Conservation (phyloP, 768 basidiomycete genomes). For the Suillus weaverae region DNA sequence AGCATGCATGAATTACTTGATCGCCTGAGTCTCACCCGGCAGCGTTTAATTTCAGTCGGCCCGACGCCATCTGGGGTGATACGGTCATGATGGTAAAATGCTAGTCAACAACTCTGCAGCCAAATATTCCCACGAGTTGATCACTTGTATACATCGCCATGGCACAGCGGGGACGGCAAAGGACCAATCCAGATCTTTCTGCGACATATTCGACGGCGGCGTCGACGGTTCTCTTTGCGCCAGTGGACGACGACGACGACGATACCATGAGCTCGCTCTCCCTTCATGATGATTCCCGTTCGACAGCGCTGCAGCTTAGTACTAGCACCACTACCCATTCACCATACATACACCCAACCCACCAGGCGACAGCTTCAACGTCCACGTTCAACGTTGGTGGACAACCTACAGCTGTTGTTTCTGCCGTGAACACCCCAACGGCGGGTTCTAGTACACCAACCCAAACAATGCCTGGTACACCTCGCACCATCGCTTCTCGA, state of each 20-base stretch:
- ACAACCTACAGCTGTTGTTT: conserved; percentile 13
- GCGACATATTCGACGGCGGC: neutral
- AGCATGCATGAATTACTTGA: neutral
- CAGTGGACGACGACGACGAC: conserved; percentile 22
- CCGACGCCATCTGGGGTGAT: too few relatives aligned
- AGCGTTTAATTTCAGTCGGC: neutral
- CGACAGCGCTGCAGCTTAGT: conserved; percentile 4
- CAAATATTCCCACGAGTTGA: neutral
- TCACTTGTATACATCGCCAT: conserved; percentile 1
- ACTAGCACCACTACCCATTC: conserved; percentile 28
- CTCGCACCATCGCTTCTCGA: conserved; percentile 25
- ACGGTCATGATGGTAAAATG: neutral
- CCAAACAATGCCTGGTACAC: conserved; percentile 24
- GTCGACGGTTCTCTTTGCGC: conserved; percentile 11
- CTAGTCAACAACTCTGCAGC: too few relatives aligned
- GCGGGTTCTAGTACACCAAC: conserved; percentile 9
- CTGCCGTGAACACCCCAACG: neutral
- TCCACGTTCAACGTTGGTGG: conserved; percentile 36
- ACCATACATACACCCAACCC: conserved; percentile 39
- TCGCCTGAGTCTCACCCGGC: neutral
- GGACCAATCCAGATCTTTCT: conserved; percentile 2
- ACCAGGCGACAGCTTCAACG: conserved; percentile 35
- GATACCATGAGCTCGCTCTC: conserved; percentile 25
- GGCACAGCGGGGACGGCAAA: conserved; percentile 6
- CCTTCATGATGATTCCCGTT: conserved; percentile 9